Percentiles rank a stretch among this genome's conserved stretches.
phyloP scores from a whole-genome alignment of 208 protist genomes.

The Angomonas deanei region DNA sequence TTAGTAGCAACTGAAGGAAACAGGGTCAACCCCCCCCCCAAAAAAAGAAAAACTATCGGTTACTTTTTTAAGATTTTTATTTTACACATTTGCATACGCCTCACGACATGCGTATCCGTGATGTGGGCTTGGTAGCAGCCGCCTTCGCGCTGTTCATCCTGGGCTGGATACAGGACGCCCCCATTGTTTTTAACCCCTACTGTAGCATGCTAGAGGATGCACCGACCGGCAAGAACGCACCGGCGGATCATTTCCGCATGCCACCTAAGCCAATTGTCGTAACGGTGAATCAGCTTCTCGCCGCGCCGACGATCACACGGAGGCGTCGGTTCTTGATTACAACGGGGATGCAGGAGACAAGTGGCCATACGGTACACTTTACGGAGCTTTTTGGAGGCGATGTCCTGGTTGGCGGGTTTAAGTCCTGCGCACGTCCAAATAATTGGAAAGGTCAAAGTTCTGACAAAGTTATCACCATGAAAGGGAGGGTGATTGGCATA shows the following conservation, averaged over 20 bases:
- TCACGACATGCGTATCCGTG: slow-evolving; percentile 67
- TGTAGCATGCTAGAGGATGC: slow-evolving; percentile 54
- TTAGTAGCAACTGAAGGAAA: too few species aligned
- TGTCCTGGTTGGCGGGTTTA: slow-evolving; percentile 44
- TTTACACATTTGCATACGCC: not conserved
- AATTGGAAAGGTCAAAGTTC: not conserved
- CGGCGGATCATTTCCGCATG: not conserved
- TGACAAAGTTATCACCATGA: slow-evolving; percentile 4
- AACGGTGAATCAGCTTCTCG: slow-evolving; percentile 38
- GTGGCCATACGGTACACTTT: not conserved
- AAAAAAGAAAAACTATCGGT: not conserved
- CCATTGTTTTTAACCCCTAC: slow-evolving; percentile 48
- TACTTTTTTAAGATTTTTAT: slow-evolving; percentile 9
- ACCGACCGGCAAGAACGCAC: not conserved
- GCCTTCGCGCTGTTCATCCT: slow-evolving; percentile 72
- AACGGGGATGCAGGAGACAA: not conserved
- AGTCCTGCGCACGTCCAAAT: not conserved
- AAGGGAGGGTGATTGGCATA: slow-evolving; percentile 46
- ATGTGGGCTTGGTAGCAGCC: slow-evolving; percentile 62
- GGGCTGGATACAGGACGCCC: slow-evolving; percentile 75
- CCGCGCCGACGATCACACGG: slow-evolving; percentile 35
- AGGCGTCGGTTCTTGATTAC: slow-evolving; percentile 27
- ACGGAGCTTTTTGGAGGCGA: slow-evolving; percentile 40
- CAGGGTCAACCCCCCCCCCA: too few species aligned
- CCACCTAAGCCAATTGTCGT: slow-evolving; percentile 57